Conservation (phyloP, 75 land plant genomes). For the Chamaecyparis obtusa region DNA sequence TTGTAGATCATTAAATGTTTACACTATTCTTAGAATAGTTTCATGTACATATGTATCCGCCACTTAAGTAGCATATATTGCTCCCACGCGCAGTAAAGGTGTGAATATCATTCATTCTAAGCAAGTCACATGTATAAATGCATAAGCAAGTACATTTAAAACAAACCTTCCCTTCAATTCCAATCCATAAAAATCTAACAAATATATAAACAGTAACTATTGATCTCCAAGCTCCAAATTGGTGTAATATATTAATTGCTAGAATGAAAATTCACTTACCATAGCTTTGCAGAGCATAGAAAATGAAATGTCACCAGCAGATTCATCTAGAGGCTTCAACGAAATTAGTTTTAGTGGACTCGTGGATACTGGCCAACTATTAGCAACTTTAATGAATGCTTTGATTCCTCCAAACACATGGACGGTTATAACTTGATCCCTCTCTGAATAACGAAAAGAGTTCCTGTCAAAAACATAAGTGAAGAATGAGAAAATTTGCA, state of each 20-base stretch:
- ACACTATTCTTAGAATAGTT: too few species aligned
- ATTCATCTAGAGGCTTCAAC: conserved; percentile 31
- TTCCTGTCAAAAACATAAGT: conserved; percentile 30
- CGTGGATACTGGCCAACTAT: conserved; percentile 50
- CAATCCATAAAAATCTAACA: neutral
- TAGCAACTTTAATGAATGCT: conserved; percentile 49
- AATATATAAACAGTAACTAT: neutral
- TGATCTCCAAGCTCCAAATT: neutral
- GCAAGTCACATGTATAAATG: neutral
- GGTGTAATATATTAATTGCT: neutral
- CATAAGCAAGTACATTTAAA: neutral
- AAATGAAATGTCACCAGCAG: conserved; percentile 32
- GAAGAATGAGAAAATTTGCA: neutral
- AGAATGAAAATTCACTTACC: conserved; percentile 24
- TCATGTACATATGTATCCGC: too few species aligned
- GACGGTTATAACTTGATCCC: conserved; percentile 46
- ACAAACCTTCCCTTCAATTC: neutral
- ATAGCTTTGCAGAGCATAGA: conserved; percentile 44
- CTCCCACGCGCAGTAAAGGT: too few species aligned
- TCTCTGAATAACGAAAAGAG: conserved; percentile 44
- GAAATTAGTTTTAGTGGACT: conserved; percentile 42
- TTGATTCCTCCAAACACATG: conserved; percentile 46
- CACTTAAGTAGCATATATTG: too few species aligned
- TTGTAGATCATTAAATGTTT: too few species aligned
- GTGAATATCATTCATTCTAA: neutral